Base-by-base conservation (phyloP, 331 rosid genomes). In the Spiraea crenata region DNA sequence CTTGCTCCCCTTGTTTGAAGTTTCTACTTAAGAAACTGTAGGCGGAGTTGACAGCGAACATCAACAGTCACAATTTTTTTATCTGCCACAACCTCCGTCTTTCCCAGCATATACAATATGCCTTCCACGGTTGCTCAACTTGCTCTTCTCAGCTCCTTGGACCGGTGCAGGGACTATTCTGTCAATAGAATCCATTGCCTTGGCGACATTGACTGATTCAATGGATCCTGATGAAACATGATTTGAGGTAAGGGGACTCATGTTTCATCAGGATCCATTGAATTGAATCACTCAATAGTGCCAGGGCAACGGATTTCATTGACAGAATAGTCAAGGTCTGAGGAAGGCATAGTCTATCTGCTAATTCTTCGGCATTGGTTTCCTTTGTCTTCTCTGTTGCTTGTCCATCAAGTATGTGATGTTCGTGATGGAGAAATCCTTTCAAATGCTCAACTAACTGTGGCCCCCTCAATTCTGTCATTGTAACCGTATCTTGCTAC, bases 401-500 rank as follows among this genome's bases (percentile, higher is more conserved):
- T 39, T n/a, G 60, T 16, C 63, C 80, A 19, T 75, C 80, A 2
- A 12, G 63, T 66, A 37, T 31, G n/a, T 66, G 42, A 34, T 75
- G 76, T 25, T 78, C 52, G 2, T 66, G 66, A 45, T 70, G 66
- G 59, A 90, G 78, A 60, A 83, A 88, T 3, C 58, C 81, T 64
- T 88, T 88, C 54, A 92, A 75, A 10, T 87, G 56, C 46, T 90
- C 84, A 25, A 90, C 80, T 9, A 92, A 45, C 12, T 86, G 86
- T 0, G n/a, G 6, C 84, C 90, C 75, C 90, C 17, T 47, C 85
- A 0, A 81, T 57, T 0, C 20, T 31, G 42, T 92, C 98, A 6
- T 83, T 92, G 74, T 92, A 88, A 39, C 98, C 96, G 13, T 78
- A 88, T 71, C 98, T 88, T n/a, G 83, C 93, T 1, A 90, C 96